Base-by-base conservation (phyloP, 352 stramenopile species). In the Pythium vanterpoolii region DNA sequence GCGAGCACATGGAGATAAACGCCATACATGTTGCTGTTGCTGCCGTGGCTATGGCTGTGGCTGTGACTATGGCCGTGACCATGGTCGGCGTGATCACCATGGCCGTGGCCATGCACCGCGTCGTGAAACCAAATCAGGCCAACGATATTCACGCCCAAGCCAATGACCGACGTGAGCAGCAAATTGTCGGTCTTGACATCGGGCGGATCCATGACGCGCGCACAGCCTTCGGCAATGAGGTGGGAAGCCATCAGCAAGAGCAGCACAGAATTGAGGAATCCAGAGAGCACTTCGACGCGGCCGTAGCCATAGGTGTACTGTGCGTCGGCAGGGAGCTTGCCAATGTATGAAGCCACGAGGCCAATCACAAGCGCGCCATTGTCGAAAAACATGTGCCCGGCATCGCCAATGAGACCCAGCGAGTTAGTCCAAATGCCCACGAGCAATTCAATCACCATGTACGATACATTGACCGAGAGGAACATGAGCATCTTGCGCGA, bases 91-190 rank as follows among this genome's bases (percentile, higher is more conserved):
- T 83, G 50, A 50, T 89, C 74, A 27, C 71, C 78, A 36, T 77
- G 65, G 16, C 78, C 74, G 46, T 91, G 83, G 14, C 82, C 76
- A 61, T 97, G 87, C 0, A 92, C 81, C 16, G 91, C 76, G 14
- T 96, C 89, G 51, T 97, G 89, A 47, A 97, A 96, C 72, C 92
- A 96, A 23, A 95, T 76, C 10, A 97, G 73, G 0, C 89, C 89
- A 10, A 97, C 72, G 14, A 96, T 73, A 57, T 97, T 97, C 26
- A 97, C 80, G 31, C 79, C 31, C 16, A 97, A 60, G 5, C 89
- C 89, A 57, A 78, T 75, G 4, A 86, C 81, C 6, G 87, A 96
- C 31, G 87, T 96, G 33, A 93, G 67, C 13, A 97, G 69, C 53
- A 96, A 68, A 67, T 96, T 83, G 51, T 95, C 83, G 3, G 83